Percentiles rank a stretch among this genome's conserved stretches.
Conservation (phyloP, 495 filamentous ascomycete genomes). For the Gamarada debralockiae region DNA sequence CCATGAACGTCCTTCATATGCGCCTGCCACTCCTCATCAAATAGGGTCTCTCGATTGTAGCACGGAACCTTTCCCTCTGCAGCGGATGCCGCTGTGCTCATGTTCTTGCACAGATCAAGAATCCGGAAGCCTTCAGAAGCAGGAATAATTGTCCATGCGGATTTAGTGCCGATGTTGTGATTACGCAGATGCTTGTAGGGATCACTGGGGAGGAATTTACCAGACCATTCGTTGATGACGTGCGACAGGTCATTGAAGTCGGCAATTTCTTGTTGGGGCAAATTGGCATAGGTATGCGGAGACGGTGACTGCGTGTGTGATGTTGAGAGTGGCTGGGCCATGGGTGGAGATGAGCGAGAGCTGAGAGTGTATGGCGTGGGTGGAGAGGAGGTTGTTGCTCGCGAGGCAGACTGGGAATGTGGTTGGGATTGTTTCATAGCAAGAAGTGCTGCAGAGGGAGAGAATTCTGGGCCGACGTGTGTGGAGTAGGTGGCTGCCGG, state of each 20-base stretch:
- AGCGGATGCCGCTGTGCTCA: background rate
- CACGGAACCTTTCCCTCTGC: constrained; percentile 5
- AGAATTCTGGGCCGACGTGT: background rate
- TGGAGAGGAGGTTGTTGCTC: background rate
- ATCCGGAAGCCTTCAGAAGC: constrained; percentile 18
- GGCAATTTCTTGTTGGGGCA: background rate
- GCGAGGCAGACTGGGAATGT: background rate
- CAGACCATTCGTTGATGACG: background rate
- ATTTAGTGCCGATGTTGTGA: constrained; percentile 19
- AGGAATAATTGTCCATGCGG: constrained; percentile 22
- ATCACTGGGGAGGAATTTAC: background rate
- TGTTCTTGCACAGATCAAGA: constrained; percentile 19
- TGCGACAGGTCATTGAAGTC: background rate
- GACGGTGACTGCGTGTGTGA: background rate
- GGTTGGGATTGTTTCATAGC: background rate
- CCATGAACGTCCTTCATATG: constrained; percentile 27
- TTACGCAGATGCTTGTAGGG: constrained; percentile 12
- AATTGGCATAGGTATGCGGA: background rate
- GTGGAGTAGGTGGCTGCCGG: background rate
- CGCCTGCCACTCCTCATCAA: constrained; percentile 26
- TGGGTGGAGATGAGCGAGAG: background rate
- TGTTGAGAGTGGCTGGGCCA: background rate
- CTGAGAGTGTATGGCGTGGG: background rate
- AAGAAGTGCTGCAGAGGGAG: background rate
- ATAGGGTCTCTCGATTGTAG: constrained; percentile 23